Evolutionary conservation across 2,329 filamentous ascomycete genomes (phyloP), one percentile per base, ranked within the genome.

Genomic region (Penicillium sp.): DNA sequence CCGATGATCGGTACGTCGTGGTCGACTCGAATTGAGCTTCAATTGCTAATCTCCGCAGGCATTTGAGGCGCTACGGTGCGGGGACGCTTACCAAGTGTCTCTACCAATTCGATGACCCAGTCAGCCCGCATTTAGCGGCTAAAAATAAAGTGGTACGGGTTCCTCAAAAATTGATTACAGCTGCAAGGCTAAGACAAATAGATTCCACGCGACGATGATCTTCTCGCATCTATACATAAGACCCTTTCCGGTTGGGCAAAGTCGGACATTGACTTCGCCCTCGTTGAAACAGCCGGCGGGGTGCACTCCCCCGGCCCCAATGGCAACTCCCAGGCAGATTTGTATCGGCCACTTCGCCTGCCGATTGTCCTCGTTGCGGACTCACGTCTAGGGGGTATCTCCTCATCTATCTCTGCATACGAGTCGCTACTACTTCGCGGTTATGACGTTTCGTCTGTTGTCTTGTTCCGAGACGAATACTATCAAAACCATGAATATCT

Each of bases 271-370:
- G 82, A 82, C n/a, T 84, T 87, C 72, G 75, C 89, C 1, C 80
- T 95, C 44, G 77, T 94, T 43, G 90, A 95, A 69, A 94, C 90
- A 1, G 90, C 90, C 1, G 90, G 90, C 1, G 90, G 90, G 1
- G 88, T 93, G 0, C 85, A 93, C 57, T 93, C 89, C 0, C 90
- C 90, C 0, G 83, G 83, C 0, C 90, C 90, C 1, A 89, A 88
- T 34, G 89, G 89, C 9, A 88, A 81, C 1, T 85, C 88, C 0
- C 90, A 95, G 67, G 89, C 87, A 2, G 90, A 95, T 65, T 74
- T 92, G 1, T 94, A 92, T 67, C 79, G 87, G 18, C 85, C 89
- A 0, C 73, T 95, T 1, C 81, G 90, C n/a, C 73, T 89, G 1
- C 90, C 91, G 0, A 82, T 88, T 1, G 73, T 94, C 13, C 81